phyloP scores from a whole-genome alignment of 2,329 filamentous ascomycete species.

The Trichoderma citrinoviride region DNA sequence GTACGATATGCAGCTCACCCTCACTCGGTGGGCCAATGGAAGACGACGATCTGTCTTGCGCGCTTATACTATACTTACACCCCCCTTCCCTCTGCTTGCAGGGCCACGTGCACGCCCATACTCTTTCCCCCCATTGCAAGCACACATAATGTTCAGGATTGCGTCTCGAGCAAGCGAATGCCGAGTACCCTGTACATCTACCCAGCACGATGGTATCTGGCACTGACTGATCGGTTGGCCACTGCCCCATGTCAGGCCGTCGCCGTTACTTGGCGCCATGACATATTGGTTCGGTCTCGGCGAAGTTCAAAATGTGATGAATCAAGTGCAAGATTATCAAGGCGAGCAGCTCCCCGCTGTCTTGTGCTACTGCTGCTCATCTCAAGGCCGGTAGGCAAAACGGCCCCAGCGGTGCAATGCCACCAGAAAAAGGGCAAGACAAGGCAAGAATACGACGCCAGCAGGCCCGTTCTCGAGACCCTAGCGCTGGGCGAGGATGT shows the following conservation, averaged over 20 bases:
- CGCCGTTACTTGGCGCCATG: neutral
- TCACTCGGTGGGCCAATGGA: neutral
- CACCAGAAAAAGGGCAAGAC: neutral
- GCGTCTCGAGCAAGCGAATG: too few relatives aligned
- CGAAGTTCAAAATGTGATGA: neutral
- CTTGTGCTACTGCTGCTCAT: neutral
- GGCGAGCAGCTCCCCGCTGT: neutral
- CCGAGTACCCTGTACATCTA: neutral
- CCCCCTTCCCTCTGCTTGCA: neutral
- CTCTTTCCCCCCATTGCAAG: too few relatives aligned
- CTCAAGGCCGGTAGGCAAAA: neutral
- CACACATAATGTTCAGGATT: too few relatives aligned
- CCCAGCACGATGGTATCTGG: neutral
- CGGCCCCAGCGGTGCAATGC: neutral
- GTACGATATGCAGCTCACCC: neutral
- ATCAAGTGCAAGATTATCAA: neutral
- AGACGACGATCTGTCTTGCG: neutral
- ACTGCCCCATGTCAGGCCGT: neutral
- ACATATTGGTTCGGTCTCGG: neutral
- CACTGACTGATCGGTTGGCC: neutral
- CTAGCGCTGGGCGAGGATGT: neutral
- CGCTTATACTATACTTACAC: neutral
- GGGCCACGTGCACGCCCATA: neutral
- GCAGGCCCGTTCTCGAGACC: neutral
- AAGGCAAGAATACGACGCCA: neutral